Evolutionary conservation across 441 rosid genomes (phyloP), one percentile per base, ranked within the genome.

Genomic region (Sinapis alba): DNA sequence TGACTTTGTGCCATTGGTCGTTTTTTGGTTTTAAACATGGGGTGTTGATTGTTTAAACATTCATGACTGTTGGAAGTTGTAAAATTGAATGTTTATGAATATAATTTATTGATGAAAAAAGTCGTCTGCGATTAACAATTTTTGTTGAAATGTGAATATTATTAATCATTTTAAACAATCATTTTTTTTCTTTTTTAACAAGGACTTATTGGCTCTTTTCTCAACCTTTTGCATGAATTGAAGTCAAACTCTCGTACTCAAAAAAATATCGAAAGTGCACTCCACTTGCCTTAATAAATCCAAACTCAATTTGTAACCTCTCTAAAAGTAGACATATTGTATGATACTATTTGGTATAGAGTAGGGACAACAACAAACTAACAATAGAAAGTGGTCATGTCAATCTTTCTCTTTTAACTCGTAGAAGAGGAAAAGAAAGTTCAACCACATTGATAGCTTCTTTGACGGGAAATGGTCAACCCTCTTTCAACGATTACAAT

Each of bases 401-500:
- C 38, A 6, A 41, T 41, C 47, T 41, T 41, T n/a, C 47, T 13
- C 47, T 1, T 13, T 41, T 41, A 41, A 41, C 16, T 41, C 47
- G 47, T 41, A 41, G 54, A 9, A 1, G 61, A 70, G 43, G 24
- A 71, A 38, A 57, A 11, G 10, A 71, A 57, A 23, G 19, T 71
- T 71, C 80, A 71, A 69, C 45, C n/a, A 58, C 27, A 23, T 19
- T 0, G 41, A 21, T 76, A 56, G 66, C 80, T 77, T 36, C 45
- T 77, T 77, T 77, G 80, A 77, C 76, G 76, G 76, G 80, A 77
- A 58, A 77, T 77, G 76, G 80, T 71, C 76, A 65, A 71, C 58
- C 32, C 54, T 28, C 23, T 70, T 76, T 41, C 47, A 41, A 41
- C 47, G 47, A 15, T 47, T 70, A 7, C 32, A 4, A 41, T 41